These are phyloP conservation scores for Oxytropis ochrocephala DNA, from an alignment of 306 rosid species.

Conservation along the genomic window DNA sequence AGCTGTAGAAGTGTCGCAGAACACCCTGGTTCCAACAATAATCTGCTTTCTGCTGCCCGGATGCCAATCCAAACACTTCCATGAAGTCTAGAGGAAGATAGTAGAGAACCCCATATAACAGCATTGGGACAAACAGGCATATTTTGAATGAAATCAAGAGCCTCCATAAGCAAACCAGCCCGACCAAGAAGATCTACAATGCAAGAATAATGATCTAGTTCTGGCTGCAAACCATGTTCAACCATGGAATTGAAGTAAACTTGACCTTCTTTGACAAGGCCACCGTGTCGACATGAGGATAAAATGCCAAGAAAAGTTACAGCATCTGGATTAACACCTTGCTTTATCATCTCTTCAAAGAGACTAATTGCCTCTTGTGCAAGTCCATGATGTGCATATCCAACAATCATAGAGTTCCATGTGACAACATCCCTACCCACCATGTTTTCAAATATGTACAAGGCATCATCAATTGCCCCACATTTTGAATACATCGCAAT, in stretches of 20 bases:
- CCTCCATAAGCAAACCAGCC: constrained; percentile 65
- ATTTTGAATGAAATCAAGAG: constrained; percentile 45
- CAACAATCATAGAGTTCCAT: constrained; percentile 88
- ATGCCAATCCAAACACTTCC: constrained; percentile 67
- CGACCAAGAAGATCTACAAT: constrained; percentile 81
- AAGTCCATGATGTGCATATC: constrained; percentile 76
- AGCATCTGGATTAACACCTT: constrained; percentile 46
- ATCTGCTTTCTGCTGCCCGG: constrained; percentile 66
- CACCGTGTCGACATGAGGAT: constrained; percentile 76
- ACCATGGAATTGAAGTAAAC: constrained; percentile 59
- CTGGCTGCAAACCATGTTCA: constrained; percentile 51
- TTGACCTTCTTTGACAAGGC: constrained; percentile 61
- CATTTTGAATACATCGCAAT: constrained; percentile 81
- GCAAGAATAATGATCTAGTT: constrained; percentile 76
- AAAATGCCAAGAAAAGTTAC: constrained; percentile 65
- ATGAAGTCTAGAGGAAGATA: constrained; percentile 66
- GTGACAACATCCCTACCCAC: constrained; percentile 47
- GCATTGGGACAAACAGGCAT: constrained; percentile 80
- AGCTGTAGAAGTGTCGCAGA: constrained; percentile 61
- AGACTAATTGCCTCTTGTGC: constrained; percentile 50
- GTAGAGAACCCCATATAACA: constrained; percentile 79
- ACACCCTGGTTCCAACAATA: constrained; percentile 56
- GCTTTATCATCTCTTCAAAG: constrained; percentile 56
- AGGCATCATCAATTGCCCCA: constrained; percentile 57
- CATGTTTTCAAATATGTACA: constrained; percentile 45